Evolutionary conservation across 208 protist species (phyloP).

Genomic region (Polymyxa betae): DNA sequence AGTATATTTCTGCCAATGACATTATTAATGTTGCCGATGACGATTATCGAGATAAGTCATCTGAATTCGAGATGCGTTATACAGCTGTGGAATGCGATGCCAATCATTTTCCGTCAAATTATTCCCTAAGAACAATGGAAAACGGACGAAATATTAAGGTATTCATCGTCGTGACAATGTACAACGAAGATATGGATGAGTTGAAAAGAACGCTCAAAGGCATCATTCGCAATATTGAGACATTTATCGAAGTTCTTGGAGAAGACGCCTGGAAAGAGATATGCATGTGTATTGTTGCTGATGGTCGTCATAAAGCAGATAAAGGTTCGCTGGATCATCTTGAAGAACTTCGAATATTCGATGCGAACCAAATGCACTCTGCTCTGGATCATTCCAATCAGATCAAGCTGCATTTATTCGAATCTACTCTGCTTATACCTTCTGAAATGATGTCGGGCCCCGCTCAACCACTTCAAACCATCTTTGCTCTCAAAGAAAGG

Average conservation of each 20-base stretch:
- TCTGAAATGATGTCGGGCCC: not conserved
- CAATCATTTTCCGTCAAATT: not conserved
- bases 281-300: constrained; percentile 41
- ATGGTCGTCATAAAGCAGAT: constrained; percentile 13
- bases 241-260: constrained; percentile 24
- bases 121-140: constrained; percentile 2
- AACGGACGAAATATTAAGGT: constrained; percentile 6
- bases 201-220: constrained; percentile 52
- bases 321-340: constrained; percentile 44
- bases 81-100: constrained; percentile 38
- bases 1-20: not conserved
- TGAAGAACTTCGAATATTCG: constrained; percentile 6
- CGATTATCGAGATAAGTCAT: not conserved
- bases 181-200: constrained; percentile 28
- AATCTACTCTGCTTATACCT: constrained; percentile 20
- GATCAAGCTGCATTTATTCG: constrained; percentile 28
- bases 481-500: constrained; percentile 31
- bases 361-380: constrained; percentile 36
- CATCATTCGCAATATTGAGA: constrained; percentile 42
- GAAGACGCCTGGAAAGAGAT: constrained; percentile 40
- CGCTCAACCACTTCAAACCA: constrained; percentile 17
- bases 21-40: not conserved
- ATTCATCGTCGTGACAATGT: constrained; percentile 58
- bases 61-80: constrained; percentile 30
- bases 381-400: not conserved